Evolutionary conservation across 805 yeast genomes (phyloP).

Genomic region (Candida anglica): DNA sequence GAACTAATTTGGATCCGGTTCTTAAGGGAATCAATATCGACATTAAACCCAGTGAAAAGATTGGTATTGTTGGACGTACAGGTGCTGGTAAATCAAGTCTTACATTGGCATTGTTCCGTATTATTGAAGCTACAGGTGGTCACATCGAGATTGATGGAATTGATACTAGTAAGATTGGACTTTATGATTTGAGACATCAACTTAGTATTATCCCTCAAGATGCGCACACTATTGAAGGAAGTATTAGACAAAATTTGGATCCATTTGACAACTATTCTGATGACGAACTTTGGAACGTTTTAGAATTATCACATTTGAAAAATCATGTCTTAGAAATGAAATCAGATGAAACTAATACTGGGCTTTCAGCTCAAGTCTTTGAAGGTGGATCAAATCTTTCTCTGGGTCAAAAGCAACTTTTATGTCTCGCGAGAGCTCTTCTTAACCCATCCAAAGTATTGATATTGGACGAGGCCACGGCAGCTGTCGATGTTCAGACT

Average conservation of each 20-base stretch:
- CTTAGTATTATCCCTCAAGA: slow-evolving; percentile 28
- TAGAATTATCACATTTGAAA: no score
- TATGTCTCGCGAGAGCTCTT: slow-evolving; percentile 21
- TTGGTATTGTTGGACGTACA: no score
- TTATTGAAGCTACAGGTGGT: slow-evolving; percentile 22
- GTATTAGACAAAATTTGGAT: slow-evolving; percentile 20
- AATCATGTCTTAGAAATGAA: slow-evolving; percentile 20
- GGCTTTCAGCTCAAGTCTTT: slow-evolving; percentile 9
- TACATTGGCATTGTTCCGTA: slow-evolving; percentile 24
- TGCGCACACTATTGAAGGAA: slow-evolving; percentile 21
- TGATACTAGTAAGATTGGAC: slow-evolving; percentile 19
- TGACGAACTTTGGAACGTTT: slow-evolving; percentile 21
- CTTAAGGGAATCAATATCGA: slow-evolving; percentile 17
- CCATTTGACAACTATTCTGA: slow-evolving; percentile 15
- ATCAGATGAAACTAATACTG: slow-evolving; percentile 12
- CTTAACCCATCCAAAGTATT: slow-evolving; percentile 13
- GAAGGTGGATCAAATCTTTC: slow-evolving; percentile 26
- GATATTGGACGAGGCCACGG: slow-evolving; percentile 25
- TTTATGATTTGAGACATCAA: slow-evolving; percentile 21
- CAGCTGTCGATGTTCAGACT: slow-evolving; percentile 25
- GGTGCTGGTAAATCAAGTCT: slow-evolving; percentile 29
- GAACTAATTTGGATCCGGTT: slow-evolving; percentile 22
- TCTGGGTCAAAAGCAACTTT: slow-evolving; percentile 19
- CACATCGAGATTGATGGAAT: slow-evolving; percentile 20
- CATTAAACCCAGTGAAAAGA: slow-evolving; percentile 19